Evolutionary conservation across 2,329 filamentous ascomycete species (phyloP), one percentile per base, ranked within the genome.

Genomic region (Ophiostoma ips): DNA sequence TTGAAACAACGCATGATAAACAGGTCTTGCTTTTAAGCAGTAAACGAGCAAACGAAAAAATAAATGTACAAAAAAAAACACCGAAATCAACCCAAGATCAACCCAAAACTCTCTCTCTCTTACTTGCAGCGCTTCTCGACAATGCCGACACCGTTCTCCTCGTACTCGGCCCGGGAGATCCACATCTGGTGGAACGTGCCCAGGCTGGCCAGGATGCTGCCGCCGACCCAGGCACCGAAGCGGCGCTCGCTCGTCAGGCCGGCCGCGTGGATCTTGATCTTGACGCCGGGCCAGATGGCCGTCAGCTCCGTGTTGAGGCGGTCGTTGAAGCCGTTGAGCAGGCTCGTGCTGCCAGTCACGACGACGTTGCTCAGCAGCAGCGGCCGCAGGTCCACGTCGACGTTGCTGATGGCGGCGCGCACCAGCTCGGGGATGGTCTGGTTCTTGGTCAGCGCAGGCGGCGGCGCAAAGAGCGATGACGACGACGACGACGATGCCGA

Each of bases 131-230:
- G 76, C 77, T 95, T 95, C 73, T 96, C 90, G 41, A 96, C 86
- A 59, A 96, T 89, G 56, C 79, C 79, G 6, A 81, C 72, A 2
- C 92, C 92, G 64, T 95, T 89, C 72, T 98, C 94, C 56, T 95
- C 88, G 60, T 95, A 96, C 71, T 98, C 92, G 72, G 95, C 94
- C 66, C 81, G 87, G 21, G 84, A 90, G 59, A 98, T 94, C 92
- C 92, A 98, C 84, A 98, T 90, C 71, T 98, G 92, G 70, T 98
- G 92, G 69, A 98, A 98, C 13, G 89, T 95, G 10, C 94, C 94
- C 68, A 98, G 67, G 66, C 89, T 95, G 7, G 87, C 89, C 58
- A 98, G 71, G 59, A 98, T 95, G 67, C 88, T 95, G 43, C 92
- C 92, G 44, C 94, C 92, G 58, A 98, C 88, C 90, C 92, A 98